phyloP scores from a whole-genome alignment of 441 rosid genomes.

The Bocquillonia castaneifolia region DNA sequence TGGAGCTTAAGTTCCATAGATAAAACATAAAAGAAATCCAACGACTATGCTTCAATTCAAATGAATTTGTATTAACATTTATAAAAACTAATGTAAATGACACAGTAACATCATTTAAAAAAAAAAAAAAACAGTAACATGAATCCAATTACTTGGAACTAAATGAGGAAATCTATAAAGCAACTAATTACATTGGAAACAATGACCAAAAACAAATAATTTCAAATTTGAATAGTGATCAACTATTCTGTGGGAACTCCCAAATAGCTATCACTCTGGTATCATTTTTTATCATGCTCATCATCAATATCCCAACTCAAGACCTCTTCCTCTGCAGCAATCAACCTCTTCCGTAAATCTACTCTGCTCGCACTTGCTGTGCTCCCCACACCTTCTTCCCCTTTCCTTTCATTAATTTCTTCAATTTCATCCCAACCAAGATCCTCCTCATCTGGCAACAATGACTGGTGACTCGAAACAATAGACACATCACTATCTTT shows the following conservation, averaged over 20 bases:
- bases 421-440: constrained; percentile 75
- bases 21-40: too few species aligned
- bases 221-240: background rate
- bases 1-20: too few species aligned
- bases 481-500: constrained; percentile 25
- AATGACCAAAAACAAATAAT: background rate
- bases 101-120: too few species aligned
- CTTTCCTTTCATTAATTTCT: constrained; percentile 30
- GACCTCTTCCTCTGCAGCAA: constrained; percentile 45
- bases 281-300: constrained; percentile 23
- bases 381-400: constrained; percentile 3
- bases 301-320: constrained; percentile 75
- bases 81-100: too few species aligned
- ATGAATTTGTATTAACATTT: too few species aligned
- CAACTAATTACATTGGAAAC: background rate
- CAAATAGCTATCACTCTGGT: background rate
- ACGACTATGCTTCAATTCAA: too few species aligned
- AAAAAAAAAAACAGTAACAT: too few species aligned
- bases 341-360: constrained; percentile 24
- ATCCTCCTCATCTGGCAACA: constrained; percentile 50
- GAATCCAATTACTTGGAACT: constrained; percentile 14
- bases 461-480: constrained; percentile 25
- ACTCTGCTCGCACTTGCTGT: background rate
- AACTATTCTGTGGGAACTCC: background rate
- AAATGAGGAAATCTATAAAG: background rate